These are phyloP conservation scores for Mycena epipterygia DNA, from an alignment of 768 basidiomycete species.

Conservation along the genomic window DNA sequence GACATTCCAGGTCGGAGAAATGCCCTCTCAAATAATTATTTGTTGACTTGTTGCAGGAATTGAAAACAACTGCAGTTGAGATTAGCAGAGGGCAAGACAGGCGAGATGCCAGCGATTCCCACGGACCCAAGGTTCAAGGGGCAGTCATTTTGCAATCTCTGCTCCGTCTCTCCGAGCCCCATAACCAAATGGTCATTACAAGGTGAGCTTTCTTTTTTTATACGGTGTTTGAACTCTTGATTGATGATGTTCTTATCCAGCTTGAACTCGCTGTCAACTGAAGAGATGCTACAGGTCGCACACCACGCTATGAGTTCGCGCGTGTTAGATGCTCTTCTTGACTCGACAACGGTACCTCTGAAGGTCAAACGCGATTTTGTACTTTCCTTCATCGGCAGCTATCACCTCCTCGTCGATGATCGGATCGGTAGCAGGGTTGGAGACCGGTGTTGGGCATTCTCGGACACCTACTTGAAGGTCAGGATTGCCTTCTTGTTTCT, in stretches of 20 bases:
- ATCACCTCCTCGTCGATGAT: conserved; percentile 87
- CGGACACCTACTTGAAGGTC: conserved; percentile 95
- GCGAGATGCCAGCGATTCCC: conserved; percentile 31
- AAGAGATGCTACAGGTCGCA: conserved; percentile 67
- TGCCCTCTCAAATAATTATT: background rate
- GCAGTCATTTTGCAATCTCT: conserved; percentile 89
- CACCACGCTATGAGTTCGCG: conserved; percentile 77
- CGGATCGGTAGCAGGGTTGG: conserved; percentile 91
- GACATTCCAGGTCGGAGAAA: conserved; percentile 58
- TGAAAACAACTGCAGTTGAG: conserved; percentile 31
- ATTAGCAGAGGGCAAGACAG: conserved; percentile 33
- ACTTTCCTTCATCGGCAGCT: conserved; percentile 82
- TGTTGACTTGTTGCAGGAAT: conserved; percentile 36
- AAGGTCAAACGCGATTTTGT: conserved; percentile 82
- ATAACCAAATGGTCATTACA: conserved; percentile 76
- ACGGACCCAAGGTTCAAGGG: conserved; percentile 83
- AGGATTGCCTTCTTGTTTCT: conserved; percentile 32
- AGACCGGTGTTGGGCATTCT: conserved; percentile 91
- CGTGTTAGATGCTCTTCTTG: conserved; percentile 83
- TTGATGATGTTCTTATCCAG: conserved; percentile 52
- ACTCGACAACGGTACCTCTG: conserved; percentile 72
- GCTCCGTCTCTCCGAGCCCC: conserved; percentile 74
- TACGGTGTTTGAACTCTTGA: conserved; percentile 21
- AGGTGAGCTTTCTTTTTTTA: conserved; percentile 61
- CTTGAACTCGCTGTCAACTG: conserved; percentile 66